These are phyloP conservation scores for Mucor racemosus DNA, from an alignment of 371 early-diverging fungal species.

Conservation along the genomic window DNA sequence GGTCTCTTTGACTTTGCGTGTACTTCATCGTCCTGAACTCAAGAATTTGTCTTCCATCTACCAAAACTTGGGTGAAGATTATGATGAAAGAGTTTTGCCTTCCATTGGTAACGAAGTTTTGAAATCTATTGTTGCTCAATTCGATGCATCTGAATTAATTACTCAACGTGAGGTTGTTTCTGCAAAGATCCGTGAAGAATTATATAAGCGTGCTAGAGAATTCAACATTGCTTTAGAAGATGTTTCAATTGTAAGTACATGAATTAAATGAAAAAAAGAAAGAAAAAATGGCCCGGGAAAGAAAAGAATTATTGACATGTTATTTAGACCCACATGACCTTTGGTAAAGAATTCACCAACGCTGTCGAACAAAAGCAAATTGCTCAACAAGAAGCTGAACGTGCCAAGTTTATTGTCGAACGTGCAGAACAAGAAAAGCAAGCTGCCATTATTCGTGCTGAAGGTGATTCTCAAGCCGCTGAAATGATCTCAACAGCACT, in stretches of 20 bases:
- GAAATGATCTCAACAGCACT: slow-evolving; percentile 87
- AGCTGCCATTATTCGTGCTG: slow-evolving; percentile 97
- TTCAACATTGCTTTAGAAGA: slow-evolving; percentile 97
- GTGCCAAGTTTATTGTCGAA: slow-evolving; percentile 93
- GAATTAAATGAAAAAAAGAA: background rate
- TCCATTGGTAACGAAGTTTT: slow-evolving; percentile 99
- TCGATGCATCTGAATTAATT: slow-evolving; percentile 96
- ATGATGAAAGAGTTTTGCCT: slow-evolving; percentile 97
- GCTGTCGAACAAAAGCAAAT: slow-evolving; percentile 93
- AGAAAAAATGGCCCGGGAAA: background rate
- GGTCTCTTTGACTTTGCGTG: slow-evolving; percentile 92
- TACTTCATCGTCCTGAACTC: slow-evolving; percentile 91
- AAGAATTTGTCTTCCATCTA: slow-evolving; percentile 82
- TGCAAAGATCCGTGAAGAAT: slow-evolving; percentile 91
- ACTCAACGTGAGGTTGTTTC: slow-evolving; percentile 98
- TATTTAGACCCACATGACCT: slow-evolving; percentile 91
- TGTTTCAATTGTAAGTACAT: slow-evolving; percentile 88
- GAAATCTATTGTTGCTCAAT: slow-evolving; percentile 98
- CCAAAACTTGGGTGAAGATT: slow-evolving; percentile 92
- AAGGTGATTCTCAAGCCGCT: slow-evolving; percentile 96
- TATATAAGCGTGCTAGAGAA: slow-evolving; percentile 91
- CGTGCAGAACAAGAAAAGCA: slow-evolving; percentile 97
- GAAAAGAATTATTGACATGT: background rate
- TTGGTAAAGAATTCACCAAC: slow-evolving; percentile 96
- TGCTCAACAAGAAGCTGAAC: slow-evolving; percentile 97